Percentiles rank a stretch among this genome's conserved stretches.
Evolutionary conservation across 768 basidiomycete species (phyloP).

Genomic region (Ephemerocybe angulata): DNA sequence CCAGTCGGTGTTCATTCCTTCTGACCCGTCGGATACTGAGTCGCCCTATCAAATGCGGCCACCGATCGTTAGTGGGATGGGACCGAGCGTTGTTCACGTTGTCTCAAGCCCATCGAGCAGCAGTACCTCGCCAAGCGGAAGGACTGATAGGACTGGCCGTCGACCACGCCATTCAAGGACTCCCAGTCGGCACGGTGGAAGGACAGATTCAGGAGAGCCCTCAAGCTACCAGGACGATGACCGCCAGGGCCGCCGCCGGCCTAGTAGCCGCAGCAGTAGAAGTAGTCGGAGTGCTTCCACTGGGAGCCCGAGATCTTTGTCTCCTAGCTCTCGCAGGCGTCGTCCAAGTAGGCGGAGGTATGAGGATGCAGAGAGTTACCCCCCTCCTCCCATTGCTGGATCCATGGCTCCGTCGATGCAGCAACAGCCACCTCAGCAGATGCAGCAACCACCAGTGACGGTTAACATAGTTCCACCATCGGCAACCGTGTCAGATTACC

Average conservation of each 20-base stretch:
- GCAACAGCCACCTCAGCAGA: conserved; percentile 15
- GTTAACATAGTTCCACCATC: not conserved
- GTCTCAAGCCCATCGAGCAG: not conserved
- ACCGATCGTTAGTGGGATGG: not conserved
- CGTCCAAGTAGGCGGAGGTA: not conserved
- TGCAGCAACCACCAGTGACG: not conserved
- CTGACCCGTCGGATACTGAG: not conserved
- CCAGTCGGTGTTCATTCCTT: not conserved
- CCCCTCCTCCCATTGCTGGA: not conserved
- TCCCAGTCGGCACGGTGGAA: not conserved
- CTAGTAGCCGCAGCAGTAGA: not conserved
- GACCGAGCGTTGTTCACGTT: not conserved
- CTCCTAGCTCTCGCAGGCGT: too few species aligned
- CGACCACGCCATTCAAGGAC: not conserved
- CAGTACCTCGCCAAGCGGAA: not conserved
- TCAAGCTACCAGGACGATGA: not conserved
- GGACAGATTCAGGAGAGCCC: not conserved
- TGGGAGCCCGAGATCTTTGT: not conserved
- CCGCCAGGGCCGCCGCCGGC: not conserved
- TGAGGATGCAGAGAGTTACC: not conserved
- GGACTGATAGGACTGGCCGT: not conserved
- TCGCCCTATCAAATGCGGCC: not conserved
- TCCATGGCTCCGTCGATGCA: too few species aligned
- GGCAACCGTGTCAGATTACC: not conserved
- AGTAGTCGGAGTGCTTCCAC: not conserved